Percentiles rank a stretch among this genome's conserved stretches.
phyloP scores from a whole-genome alignment of 2,329 filamentous ascomycete genomes.

The Fusarium kyushuense region DNA sequence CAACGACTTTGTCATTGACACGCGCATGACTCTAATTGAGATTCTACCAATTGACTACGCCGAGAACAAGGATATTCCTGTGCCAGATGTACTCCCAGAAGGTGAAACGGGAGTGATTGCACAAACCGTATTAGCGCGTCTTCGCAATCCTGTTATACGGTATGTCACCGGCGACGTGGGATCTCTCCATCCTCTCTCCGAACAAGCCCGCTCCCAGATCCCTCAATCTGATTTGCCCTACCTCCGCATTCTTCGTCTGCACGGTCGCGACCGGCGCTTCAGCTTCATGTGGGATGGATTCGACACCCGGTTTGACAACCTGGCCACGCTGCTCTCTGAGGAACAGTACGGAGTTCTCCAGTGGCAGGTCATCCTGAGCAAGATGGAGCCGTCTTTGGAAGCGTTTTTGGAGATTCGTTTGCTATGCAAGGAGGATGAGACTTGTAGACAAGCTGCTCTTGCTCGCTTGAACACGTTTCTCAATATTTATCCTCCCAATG shows the following conservation, averaged over 20 bases:
- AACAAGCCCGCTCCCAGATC: constrained; percentile 26
- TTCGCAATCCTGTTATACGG: constrained; percentile 59
- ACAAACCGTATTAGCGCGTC: constrained; percentile 56
- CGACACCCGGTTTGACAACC: constrained; percentile 54
- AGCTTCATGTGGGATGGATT: constrained; percentile 58
- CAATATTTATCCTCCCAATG: constrained; percentile 42
- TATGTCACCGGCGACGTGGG: constrained; percentile 59
- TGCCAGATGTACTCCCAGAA: constrained; percentile 38
- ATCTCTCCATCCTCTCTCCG: constrained; percentile 54
- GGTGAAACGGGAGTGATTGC: constrained; percentile 55
- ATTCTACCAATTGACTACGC: constrained; percentile 48
- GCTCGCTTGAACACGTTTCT: constrained; percentile 43
- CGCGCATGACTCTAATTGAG: constrained; percentile 53
- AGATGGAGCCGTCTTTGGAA: constrained; percentile 45
- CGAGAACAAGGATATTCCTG: neutral
- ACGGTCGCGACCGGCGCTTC: constrained; percentile 57
- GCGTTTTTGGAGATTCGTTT: constrained; percentile 46
- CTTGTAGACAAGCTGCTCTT: constrained; percentile 33
- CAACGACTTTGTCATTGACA: constrained; percentile 56
- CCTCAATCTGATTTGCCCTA: constrained; percentile 41
- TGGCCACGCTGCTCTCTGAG: constrained; percentile 46
- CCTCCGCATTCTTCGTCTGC: constrained; percentile 53
- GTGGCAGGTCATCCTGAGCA: constrained; percentile 57
- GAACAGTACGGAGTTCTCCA: constrained; percentile 52
- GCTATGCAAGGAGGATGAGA: constrained; percentile 29